Conservation (phyloP, 176 grass and related monocot genomes). For the Bothriochloa decipiens region DNA sequence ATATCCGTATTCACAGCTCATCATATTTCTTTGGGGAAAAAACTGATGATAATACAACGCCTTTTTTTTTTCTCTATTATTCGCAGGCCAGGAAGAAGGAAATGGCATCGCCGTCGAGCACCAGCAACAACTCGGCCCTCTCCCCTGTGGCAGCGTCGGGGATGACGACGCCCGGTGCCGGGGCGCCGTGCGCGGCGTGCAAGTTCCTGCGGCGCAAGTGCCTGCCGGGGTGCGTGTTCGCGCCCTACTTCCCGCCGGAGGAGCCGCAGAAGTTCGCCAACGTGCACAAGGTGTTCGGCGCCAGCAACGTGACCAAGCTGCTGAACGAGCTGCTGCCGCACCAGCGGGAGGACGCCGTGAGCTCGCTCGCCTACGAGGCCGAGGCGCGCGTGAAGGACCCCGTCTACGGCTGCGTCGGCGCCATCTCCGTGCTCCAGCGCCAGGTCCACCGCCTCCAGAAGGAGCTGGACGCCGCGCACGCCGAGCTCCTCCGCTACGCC, state of each 20-base stretch:
- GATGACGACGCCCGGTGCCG: slow-evolving; percentile 41
- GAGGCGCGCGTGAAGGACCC: slow-evolving; percentile 83
- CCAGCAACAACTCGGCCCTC: slow-evolving; percentile 45
- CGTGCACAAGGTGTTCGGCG: slow-evolving; percentile 84
- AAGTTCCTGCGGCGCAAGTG: slow-evolving; percentile 80
- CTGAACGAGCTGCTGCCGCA: slow-evolving; percentile 79
- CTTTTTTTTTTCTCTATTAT: not conserved
- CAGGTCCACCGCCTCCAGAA: slow-evolving; percentile 83
- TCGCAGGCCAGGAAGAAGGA: not conserved
- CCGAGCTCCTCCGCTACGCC: slow-evolving; percentile 77
- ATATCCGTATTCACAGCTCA: not conserved
- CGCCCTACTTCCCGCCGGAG: slow-evolving; percentile 80
- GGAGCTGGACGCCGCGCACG: slow-evolving; percentile 76
- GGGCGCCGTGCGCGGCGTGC: slow-evolving; percentile 72
- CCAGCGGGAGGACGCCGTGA: slow-evolving; percentile 83
- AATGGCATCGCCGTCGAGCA: slow-evolving; percentile 53
- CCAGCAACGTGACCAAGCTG: slow-evolving; percentile 83
- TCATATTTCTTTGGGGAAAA: not conserved
- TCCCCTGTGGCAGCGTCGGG: slow-evolving; percentile 33
- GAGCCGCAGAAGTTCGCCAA: slow-evolving; percentile 84
- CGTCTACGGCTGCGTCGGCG: slow-evolving; percentile 80
- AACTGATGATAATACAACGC: slow-evolving; percentile 27
- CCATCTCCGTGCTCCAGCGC: slow-evolving; percentile 78
- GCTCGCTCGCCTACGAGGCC: slow-evolving; percentile 80
- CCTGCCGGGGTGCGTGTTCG: slow-evolving; percentile 80